phyloP scores from a whole-genome alignment of 176 grass and related monocot genomes.

The Zea luxurians region DNA sequence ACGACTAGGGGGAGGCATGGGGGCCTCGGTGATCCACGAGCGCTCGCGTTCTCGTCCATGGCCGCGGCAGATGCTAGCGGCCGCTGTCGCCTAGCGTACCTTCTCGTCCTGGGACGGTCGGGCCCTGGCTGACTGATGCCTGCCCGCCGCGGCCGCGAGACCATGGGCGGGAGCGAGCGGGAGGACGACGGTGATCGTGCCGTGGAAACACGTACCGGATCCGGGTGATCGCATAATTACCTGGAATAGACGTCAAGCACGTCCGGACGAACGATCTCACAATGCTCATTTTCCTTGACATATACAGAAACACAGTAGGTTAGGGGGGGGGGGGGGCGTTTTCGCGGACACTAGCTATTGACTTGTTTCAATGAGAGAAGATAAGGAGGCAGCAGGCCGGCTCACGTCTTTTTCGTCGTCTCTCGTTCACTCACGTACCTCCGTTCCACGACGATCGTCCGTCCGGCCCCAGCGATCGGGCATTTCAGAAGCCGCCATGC shows the following conservation, averaged over 20 bases:
- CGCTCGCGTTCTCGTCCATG: neutral
- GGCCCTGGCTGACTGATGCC: neutral
- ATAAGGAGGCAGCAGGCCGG: neutral
- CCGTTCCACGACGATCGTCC: neutral
- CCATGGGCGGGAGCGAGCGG: neutral
- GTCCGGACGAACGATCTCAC: constrained; percentile 9
- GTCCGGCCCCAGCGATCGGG: neutral
- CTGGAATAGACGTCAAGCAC: constrained; percentile 10
- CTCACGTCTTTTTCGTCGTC: constrained; percentile 4
- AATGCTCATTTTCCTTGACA: neutral
- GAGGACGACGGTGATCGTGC: neutral
- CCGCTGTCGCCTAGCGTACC: constrained; percentile 16
- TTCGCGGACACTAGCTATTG: neutral
- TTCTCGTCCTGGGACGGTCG: neutral
- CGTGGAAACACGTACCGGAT: neutral
- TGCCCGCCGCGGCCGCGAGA: neutral
- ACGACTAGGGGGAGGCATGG: neutral
- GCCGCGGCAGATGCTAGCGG: neutral
- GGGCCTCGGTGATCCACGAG: neutral
- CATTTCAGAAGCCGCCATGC: constrained; percentile 18
- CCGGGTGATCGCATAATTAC: neutral
- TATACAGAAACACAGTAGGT: too few species aligned
- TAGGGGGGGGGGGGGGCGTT: neutral
- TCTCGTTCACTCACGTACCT: neutral
- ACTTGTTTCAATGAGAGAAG: neutral